Evolutionary conservation across 192 early-diverging fungal genomes (phyloP).

Genomic region (Radiomyces spectabilis): DNA sequence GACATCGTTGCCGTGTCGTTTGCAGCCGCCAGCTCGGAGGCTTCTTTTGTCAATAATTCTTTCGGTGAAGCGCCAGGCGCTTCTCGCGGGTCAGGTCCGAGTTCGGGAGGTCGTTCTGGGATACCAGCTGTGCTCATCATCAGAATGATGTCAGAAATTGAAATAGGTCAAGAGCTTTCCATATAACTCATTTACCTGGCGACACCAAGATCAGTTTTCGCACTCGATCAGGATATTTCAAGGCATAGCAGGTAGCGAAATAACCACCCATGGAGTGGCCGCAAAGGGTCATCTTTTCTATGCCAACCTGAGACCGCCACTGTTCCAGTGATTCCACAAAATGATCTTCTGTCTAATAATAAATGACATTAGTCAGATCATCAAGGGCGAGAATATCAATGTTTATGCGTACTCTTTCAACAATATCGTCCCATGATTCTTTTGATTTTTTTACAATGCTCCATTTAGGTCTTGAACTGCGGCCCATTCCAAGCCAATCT

Average conservation of each 20-base stretch:
- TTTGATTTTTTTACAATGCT: constrained; percentile 11
- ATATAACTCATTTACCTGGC: constrained; percentile 43
- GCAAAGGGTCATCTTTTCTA: constrained; percentile 79
- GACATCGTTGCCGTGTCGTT: constrained; percentile 13
- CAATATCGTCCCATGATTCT: constrained; percentile 40
- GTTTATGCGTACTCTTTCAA: constrained; percentile 42
- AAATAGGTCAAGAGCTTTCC: not conserved
- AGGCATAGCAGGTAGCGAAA: constrained; percentile 74
- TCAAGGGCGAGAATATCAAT: too few relatives aligned
- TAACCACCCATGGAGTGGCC: constrained; percentile 90
- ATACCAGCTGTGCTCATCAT: constrained; percentile 40
- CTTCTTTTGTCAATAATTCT: constrained; percentile 22
- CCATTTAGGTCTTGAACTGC: constrained; percentile 70
- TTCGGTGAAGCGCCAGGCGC: constrained; percentile 6
- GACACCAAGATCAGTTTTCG: constrained; percentile 83
- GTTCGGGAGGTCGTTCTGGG: constrained; percentile 46
- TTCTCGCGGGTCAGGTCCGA: constrained; percentile 15
- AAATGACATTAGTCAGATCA: too few relatives aligned
- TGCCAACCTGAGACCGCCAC: constrained; percentile 70
- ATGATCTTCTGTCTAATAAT: constrained; percentile 57
- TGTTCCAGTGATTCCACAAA: constrained; percentile 89
- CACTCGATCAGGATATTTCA: constrained; percentile 81
- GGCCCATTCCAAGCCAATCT: constrained; percentile 97
- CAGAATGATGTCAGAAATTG: not conserved
- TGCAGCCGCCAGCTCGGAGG: constrained; percentile 10